A percentile compares a stretch with the other conserved stretches of the same genome.
Conservation (phyloP, 352 stramenopile species). For the Phytophthora ohioensis region DNA sequence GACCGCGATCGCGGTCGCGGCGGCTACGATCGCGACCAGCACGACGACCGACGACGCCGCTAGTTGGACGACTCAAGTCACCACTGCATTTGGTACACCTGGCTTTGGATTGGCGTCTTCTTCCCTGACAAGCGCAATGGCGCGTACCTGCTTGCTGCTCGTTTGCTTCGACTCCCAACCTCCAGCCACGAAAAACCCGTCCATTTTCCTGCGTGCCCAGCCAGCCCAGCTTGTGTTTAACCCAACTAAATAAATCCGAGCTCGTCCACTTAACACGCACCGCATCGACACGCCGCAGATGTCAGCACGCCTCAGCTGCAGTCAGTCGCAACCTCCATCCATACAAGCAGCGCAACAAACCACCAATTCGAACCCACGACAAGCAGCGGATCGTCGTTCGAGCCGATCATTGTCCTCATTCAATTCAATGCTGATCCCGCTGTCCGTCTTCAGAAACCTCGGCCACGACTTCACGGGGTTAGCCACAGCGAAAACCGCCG, state of each 20-base stretch:
- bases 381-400: slow-evolving; percentile 20
- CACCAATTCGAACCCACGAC: slow-evolving; percentile 23
- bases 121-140: slow-evolving; percentile 9
- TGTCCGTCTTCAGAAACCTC: slow-evolving; percentile 17
- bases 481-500: slow-evolving; percentile 11
- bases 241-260: slow-evolving; percentile 72
- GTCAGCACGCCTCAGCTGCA: slow-evolving; percentile 16
- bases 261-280: slow-evolving; percentile 54
- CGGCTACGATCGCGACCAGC: slow-evolving; percentile 51
- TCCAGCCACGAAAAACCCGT: slow-evolving; percentile 17
- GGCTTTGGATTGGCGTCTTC: slow-evolving; percentile 27
- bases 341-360: slow-evolving; percentile 35
- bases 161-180: slow-evolving; percentile 21
- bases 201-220: slow-evolving; percentile 39
- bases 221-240: slow-evolving; percentile 62
- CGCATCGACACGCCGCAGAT: slow-evolving; percentile 38
- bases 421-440: slow-evolving; percentile 21
- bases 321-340: slow-evolving; percentile 19
- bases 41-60: slow-evolving; percentile 52
- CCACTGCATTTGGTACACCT: slow-evolving; percentile 30
- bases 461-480: neutral
- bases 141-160: slow-evolving; percentile 4
- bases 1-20: slow-evolving; percentile 64
- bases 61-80: slow-evolving; percentile 25
- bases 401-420: slow-evolving; percentile 20